These are phyloP conservation scores for Calcarisporium arbuscula DNA, from an alignment of 2,329 filamentous ascomycete genomes.

Conservation along the genomic window DNA sequence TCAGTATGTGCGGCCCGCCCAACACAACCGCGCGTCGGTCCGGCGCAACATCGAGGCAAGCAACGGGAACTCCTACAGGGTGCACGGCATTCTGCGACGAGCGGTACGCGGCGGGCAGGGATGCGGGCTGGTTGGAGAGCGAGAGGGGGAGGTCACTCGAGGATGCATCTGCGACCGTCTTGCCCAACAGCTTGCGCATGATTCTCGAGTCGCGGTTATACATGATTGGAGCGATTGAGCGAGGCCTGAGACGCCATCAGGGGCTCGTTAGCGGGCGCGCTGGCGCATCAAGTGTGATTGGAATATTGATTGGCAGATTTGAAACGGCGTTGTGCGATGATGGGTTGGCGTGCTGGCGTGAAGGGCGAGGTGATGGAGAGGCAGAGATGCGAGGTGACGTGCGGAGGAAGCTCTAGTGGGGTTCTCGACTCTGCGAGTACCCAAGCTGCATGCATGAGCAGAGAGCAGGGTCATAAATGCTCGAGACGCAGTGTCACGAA, in stretches of 20 bases:
- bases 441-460: too few species aligned
- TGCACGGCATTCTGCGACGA: conserved; percentile 50
- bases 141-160: conserved; percentile 39
- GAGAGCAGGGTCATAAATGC: too few species aligned
- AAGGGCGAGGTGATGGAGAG: not conserved
- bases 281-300: too few species aligned
- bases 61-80: conserved; percentile 44
- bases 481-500: too few species aligned
- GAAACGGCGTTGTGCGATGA: too few species aligned
- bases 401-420: too few species aligned
- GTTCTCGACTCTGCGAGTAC: too few species aligned
- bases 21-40: conserved; percentile 51
- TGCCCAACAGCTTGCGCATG: conserved; percentile 56
- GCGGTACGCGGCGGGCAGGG: conserved; percentile 35
- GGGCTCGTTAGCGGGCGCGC: conserved; percentile 6
- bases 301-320: too few species aligned
- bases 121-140: conserved; percentile 33
- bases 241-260: conserved; percentile 26
- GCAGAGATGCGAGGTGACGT: too few species aligned
- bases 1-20: conserved; percentile 53
- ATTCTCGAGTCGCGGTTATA: conserved; percentile 49
- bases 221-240: conserved; percentile 29
- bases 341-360: too few species aligned
- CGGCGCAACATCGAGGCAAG: conserved; percentile 51
- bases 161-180: conserved; percentile 40